Evolutionary conservation across 257 asterid species (phyloP).

Genomic region (Plantago major): DNA sequence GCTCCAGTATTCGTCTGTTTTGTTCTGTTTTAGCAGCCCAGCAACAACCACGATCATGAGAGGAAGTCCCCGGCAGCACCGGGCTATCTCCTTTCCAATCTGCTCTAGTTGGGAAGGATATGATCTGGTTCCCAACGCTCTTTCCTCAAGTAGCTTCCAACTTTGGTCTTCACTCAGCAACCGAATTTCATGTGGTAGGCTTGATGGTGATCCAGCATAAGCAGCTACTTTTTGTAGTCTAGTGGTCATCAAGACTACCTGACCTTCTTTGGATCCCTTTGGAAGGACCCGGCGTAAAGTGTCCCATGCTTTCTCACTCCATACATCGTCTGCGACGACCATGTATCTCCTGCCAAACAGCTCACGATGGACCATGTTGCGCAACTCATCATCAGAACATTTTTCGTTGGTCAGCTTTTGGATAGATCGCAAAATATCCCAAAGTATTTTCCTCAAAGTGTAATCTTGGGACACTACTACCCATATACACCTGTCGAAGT

Average conservation of each 20-base stretch:
- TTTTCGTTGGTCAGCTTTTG: not conserved
- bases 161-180: not conserved
- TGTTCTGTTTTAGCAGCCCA: not conserved
- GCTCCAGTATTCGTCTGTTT: slow-evolving; percentile 13
- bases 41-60: slow-evolving; percentile 13
- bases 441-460: not conserved
- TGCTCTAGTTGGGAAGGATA: not conserved
- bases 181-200: not conserved
- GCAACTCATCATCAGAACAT: not conserved
- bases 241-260: not conserved
- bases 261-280: not conserved
- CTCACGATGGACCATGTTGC: not conserved
- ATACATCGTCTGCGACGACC: not conserved
- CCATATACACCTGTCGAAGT: not conserved
- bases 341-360: not conserved
- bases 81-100: not conserved
- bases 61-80: not conserved
- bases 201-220: not conserved
- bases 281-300: not conserved
- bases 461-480: not conserved
- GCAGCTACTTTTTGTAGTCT: not conserved
- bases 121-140: not conserved
- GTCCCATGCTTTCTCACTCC: not conserved
- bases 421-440: not conserved
- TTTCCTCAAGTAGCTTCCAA: not conserved